Percentiles rank a stretch among this genome's conserved stretches.
These are phyloP conservation scores for Cystobasidium sp. DNA, from an alignment of 1,284 basidiomycete genomes.

Conservation along the genomic window DNA sequence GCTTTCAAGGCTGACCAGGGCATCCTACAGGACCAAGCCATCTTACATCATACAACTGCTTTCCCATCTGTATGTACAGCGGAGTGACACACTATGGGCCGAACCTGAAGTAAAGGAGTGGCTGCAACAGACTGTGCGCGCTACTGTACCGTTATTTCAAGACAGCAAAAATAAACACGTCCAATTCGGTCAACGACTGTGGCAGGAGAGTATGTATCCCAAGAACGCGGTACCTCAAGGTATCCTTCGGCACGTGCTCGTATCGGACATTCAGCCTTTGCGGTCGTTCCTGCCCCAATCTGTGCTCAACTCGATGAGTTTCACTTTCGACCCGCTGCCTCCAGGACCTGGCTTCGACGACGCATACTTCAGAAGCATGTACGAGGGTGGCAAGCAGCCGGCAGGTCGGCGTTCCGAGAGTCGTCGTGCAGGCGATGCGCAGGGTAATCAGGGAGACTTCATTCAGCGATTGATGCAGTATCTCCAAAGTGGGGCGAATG, in stretches of 20 bases:
- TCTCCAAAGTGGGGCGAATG: constrained; percentile 18
- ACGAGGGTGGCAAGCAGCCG: constrained; percentile 19
- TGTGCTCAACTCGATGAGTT: constrained; percentile 33
- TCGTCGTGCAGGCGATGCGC: background rate
- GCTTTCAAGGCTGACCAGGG: background rate
- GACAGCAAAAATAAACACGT: constrained; percentile 48
- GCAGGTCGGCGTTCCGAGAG: background rate
- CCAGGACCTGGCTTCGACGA: constrained; percentile 42
- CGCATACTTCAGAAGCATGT: constrained; percentile 36
- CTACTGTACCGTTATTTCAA: constrained; percentile 8
- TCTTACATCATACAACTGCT: constrained; percentile 63
- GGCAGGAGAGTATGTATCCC: constrained; percentile 43
- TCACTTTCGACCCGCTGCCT: constrained; percentile 39
- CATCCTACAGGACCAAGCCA: constrained; percentile 37
- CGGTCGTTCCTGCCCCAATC: constrained; percentile 37
- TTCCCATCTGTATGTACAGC: constrained; percentile 80
- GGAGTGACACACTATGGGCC: constrained; percentile 80
- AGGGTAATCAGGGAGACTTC: constrained; percentile 1
- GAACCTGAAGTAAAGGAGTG: constrained; percentile 68
- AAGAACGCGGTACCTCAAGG: constrained; percentile 49
- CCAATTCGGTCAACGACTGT: constrained; percentile 45
- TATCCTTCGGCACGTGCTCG: constrained; percentile 44
- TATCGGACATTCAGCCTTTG: constrained; percentile 35
- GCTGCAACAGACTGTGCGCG: constrained; percentile 61
- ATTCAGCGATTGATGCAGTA: constrained; percentile 35